Base-by-base conservation (phyloP, 371 early-diverging fungal species). In the Nematocida ironsii region DNA sequence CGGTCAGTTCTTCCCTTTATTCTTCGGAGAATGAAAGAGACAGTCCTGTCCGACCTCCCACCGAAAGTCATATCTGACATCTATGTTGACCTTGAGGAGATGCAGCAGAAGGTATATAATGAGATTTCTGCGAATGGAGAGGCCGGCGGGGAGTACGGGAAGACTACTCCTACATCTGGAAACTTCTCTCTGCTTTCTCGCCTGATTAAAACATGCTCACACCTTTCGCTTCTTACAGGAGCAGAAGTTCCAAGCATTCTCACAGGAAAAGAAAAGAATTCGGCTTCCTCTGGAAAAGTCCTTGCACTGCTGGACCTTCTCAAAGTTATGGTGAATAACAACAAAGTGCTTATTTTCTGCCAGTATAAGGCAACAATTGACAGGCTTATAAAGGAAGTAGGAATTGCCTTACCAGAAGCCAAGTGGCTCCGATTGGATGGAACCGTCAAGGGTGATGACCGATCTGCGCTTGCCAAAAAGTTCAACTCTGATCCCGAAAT, bases 61-160 rank as follows among this genome's bases (percentile, higher is more conserved):
- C 96, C 96, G 39, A 99, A 99, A 89, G 97, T 98, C 82, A 95
- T 97, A 81, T 90, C 92, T 87, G 98, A 97, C 87, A 92, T 96
- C 84, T 93, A 93, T 85, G 95, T 97, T 86, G 94, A 95, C 72
- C 88, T 98, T 47, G 91, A 92, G 72, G 92, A 92, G 86, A 85
- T 85, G 61, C 90, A 93, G 86, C 90, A 89, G 84, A 89, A 90
- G 62, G 85, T 97, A 33, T 97, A 97, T 85, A 92, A 94, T 50
- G 92, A 93, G 81, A 93, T 95, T 86, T 88, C 90, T 16, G n/a
- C 16, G 18, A 68, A 57, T 40, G 84, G 54, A 0, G 52, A 25
- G n/a, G 27, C 33, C 0, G 9, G 42, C 5, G 69, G 60, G 4
- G 78, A 76, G 81, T 73, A 83, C 45, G 80, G 80, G 5, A 62